These are phyloP conservation scores for Chytriomyces sp. DNA, from an alignment of 192 early-diverging fungal genomes.

Conservation along the genomic window DNA sequence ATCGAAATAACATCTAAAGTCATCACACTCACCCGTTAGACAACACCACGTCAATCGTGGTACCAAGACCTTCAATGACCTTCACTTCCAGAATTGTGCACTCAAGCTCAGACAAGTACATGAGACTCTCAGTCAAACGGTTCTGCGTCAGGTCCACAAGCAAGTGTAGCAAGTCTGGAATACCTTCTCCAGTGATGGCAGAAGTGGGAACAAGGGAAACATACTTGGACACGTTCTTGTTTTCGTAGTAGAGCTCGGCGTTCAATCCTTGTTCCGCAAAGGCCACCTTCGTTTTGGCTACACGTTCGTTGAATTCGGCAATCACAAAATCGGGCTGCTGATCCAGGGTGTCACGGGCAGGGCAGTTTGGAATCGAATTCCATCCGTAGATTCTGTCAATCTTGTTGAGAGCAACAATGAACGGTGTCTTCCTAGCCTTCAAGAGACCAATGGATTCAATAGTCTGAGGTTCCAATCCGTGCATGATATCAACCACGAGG, in stretches of 20 bases:
- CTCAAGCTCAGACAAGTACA: conserved; percentile 95
- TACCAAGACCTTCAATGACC: conserved; percentile 97
- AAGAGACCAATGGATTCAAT: conserved; percentile 91
- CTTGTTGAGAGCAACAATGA: conserved; percentile 99
- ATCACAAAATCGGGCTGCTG: conserved; percentile 73
- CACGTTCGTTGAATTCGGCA: conserved; percentile 84
- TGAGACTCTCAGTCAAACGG: conserved; percentile 90
- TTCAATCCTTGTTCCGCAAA: conserved; percentile 99
- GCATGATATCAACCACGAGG: conserved; percentile 98
- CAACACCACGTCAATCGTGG: conserved; percentile 95
- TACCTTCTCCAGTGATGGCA: conserved; percentile 97
- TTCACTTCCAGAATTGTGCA: conserved; percentile 99
- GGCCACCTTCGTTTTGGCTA: conserved; percentile 72
- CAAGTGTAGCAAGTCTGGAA: conserved; percentile 94
- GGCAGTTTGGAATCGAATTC: conserved; percentile 80
- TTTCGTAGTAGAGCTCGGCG: conserved; percentile 89
- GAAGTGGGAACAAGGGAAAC: conserved; percentile 98
- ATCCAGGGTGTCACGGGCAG: conserved; percentile 76
- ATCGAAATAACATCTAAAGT: neutral
- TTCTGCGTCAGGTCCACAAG: conserved; percentile 90
- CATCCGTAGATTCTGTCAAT: conserved; percentile 96
- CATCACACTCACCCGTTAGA: conserved; percentile 64
- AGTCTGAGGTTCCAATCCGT: conserved; percentile 98
- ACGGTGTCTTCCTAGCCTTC: conserved; percentile 92
- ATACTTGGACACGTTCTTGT: conserved; percentile 92